Evolutionary conservation across 1,139 yeast genomes (phyloP).

Genomic region (Magnusiomyces fungicola): DNA sequence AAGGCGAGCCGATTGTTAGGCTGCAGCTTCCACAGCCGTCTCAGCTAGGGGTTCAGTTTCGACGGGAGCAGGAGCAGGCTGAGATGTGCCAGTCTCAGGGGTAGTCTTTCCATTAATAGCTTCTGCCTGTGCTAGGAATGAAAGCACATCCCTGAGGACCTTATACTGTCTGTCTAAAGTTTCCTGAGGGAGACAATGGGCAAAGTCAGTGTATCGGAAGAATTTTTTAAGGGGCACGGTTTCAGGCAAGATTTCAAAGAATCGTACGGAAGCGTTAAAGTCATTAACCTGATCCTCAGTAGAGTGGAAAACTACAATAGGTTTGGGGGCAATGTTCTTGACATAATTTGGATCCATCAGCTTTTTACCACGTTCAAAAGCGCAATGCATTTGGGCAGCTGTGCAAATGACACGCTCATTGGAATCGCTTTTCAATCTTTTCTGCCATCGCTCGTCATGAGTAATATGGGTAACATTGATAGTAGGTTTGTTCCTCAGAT

Average conservation of each 20-base stretch:
- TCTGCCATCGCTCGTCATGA: slow-evolving; percentile 34
- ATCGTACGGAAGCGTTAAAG: slow-evolving; percentile 45
- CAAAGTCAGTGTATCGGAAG: slow-evolving; percentile 31
- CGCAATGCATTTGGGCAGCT: slow-evolving; percentile 52
- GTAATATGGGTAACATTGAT: slow-evolving; percentile 51
- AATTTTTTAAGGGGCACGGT: slow-evolving; percentile 30
- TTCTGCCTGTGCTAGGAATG: slow-evolving; percentile 34
- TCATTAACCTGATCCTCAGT: slow-evolving; percentile 48
- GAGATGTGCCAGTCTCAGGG: no score
- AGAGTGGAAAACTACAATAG: slow-evolving; percentile 52
- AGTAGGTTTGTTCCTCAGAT: slow-evolving; percentile 48
- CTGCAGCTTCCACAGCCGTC: no score
- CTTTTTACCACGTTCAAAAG: slow-evolving; percentile 54
- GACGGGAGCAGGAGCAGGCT: no score
- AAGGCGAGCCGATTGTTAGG: no score
- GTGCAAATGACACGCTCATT: slow-evolving; percentile 38
- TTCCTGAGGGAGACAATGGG: slow-evolving; percentile 38
- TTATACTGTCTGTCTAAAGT: slow-evolving; percentile 34
- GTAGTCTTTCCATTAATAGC: neutral
- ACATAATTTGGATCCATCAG: slow-evolving; percentile 41
- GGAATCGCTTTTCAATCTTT: neutral
- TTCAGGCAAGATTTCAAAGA: slow-evolving; percentile 36
- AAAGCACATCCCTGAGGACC: slow-evolving; percentile 34
- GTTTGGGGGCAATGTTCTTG: slow-evolving; percentile 37
- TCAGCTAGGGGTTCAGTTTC: no score